Conservation (phyloP, 805 yeast species). For the Blastobotrys attinorum region DNA sequence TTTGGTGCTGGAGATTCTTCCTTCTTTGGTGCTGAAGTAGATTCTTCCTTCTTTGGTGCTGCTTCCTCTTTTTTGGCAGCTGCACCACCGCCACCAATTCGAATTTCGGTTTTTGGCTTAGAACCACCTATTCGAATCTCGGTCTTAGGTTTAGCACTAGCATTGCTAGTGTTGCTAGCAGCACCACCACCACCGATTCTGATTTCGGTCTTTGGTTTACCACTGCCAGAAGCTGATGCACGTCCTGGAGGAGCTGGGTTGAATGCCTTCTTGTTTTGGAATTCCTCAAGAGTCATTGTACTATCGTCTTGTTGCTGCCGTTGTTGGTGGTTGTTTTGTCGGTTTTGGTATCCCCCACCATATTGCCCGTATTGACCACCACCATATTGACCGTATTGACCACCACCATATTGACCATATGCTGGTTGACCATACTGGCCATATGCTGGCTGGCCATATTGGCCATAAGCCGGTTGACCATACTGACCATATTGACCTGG, state of each 20-base stretch:
- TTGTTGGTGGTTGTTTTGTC: slow-evolving; percentile 19
- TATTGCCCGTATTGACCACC: slow-evolving; percentile 9
- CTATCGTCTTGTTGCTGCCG: slow-evolving; percentile 27
- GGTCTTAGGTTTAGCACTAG: slow-evolving; percentile 1
- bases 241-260: slow-evolving; percentile 11
- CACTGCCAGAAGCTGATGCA: slow-evolving; percentile 6
- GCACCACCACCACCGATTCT: too few relatives aligned
- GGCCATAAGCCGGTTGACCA: slow-evolving; percentile 20
- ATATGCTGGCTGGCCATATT: slow-evolving; percentile 21
- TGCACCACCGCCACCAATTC: slow-evolving; percentile 5
- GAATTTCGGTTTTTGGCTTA: slow-evolving; percentile 11
- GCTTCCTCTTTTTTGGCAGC: slow-evolving; percentile 3
- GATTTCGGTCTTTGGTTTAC: slow-evolving; percentile 1
- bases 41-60: slow-evolving; percentile 12
- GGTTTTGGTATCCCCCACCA: slow-evolving; percentile 18
- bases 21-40: slow-evolving; percentile 12
- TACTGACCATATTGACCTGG: slow-evolving; percentile 23
- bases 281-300: slow-evolving; percentile 77
- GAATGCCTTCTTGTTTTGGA: slow-evolving; percentile 33
- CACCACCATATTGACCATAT: slow-evolving; percentile 12
- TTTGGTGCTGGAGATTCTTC: slow-evolving; percentile 18
- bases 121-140: slow-evolving; percentile 3
- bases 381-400: slow-evolving; percentile 8
- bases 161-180: too few relatives aligned
- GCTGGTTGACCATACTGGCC: slow-evolving; percentile 23